These are phyloP conservation scores for Periconia macrospinosa DNA, from an alignment of 2,329 filamentous ascomycete genomes.

Conservation along the genomic window DNA sequence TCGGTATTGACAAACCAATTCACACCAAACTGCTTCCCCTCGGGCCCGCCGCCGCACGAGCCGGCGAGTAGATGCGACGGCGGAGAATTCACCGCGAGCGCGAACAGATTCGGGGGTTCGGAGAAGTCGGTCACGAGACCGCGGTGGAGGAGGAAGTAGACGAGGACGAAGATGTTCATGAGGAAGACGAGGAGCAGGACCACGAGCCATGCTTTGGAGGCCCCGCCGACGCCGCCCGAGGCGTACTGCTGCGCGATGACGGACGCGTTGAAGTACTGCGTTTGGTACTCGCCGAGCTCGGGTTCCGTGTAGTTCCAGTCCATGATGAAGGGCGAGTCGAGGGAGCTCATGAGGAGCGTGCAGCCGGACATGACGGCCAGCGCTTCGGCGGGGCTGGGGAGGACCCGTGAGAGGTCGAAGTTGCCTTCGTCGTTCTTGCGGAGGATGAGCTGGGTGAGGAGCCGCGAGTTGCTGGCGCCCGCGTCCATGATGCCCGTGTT, in stretches of 20 bases:
- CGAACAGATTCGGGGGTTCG: conserved; percentile 75
- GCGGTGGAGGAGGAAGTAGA: conserved; percentile 62
- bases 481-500: conserved; percentile 48
- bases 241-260: conserved; percentile 70
- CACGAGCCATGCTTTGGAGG: conserved; percentile 69
- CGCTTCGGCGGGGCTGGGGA: conserved; percentile 74
- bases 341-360: conserved; percentile 64
- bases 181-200: conserved; percentile 67
- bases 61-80: conserved; percentile 56
- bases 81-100: conserved; percentile 68
- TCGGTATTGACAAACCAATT: conserved; percentile 51
- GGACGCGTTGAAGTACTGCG: conserved; percentile 65
- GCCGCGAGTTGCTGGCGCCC: conserved; percentile 47
- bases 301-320: conserved; percentile 39
- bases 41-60: conserved; percentile 59
- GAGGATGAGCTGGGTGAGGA: conserved; percentile 50
- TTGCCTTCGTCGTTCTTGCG: conserved; percentile 19
- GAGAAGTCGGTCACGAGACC: conserved; percentile 76
- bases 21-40: conserved; percentile 51
- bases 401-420: conserved; percentile 48
- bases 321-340: conserved; percentile 63
- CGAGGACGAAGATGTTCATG: conserved; percentile 67
- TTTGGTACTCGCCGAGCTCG: conserved; percentile 49
- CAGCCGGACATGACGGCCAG: conserved; percentile 70
- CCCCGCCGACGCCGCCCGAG: conserved; percentile 62